phyloP scores from a whole-genome alignment of 257 asterid species.

The Agastache rugosa region DNA sequence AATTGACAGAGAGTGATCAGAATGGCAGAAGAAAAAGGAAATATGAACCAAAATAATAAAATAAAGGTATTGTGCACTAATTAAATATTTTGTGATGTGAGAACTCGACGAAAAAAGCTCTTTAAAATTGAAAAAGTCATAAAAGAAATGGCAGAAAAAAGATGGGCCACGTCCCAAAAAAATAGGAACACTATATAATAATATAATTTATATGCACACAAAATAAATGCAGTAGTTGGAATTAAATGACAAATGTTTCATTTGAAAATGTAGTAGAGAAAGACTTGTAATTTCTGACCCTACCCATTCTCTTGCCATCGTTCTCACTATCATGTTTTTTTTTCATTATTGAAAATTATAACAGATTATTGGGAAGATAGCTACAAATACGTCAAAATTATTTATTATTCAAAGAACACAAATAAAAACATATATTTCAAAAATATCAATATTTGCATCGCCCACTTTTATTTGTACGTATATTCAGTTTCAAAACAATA shows the following conservation, averaged over 20 bases:
- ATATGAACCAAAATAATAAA: neutral
- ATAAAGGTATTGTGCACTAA: neutral
- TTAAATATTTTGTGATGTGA: constrained; percentile 15
- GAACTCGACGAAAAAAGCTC: neutral
- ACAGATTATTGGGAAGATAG: neutral
- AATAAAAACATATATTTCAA: neutral
- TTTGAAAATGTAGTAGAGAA: constrained; percentile 2
- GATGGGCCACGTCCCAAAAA: constrained; percentile 29
- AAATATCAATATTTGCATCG: neutral
- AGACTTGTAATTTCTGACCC: constrained; percentile 27
- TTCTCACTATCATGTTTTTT: constrained; percentile 18
- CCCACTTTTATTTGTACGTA: neutral
- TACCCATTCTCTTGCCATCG: constrained; percentile 22
- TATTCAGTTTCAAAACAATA: neutral
- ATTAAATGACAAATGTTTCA: constrained; percentile 26
- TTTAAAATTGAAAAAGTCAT: constrained; percentile 5
- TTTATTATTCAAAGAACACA: neutral
- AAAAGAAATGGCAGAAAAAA: neutral
- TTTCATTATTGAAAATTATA: neutral
- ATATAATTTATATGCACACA: neutral
- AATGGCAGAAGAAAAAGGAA: neutral
- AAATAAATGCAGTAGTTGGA: constrained; percentile 29
- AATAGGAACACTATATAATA: neutral
- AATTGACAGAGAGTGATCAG: neutral
- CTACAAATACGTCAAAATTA: constrained; percentile 21